Base-by-base conservation (phyloP, 805 yeast species). In the Candida ponderosae region DNA sequence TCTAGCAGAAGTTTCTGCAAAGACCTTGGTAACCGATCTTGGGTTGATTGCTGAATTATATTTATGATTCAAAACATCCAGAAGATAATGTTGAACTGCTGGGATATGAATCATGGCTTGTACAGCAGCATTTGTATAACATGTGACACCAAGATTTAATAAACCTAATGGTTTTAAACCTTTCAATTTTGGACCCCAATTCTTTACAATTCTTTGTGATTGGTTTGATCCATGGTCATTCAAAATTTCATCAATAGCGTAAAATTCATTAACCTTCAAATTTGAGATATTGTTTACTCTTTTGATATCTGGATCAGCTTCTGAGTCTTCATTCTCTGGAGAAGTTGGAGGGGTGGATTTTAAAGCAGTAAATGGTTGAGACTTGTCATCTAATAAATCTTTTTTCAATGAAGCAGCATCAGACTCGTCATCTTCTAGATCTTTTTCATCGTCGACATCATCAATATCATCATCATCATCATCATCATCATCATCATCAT, bases 101-200 rank as follows among this genome's bases (percentile, higher is more conserved):
- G 98, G 97, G 16, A 88, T 77, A 53, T 90, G 98, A 27, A 89
- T 62, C 68, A 93, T 63, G 1, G 94, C 79, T 63, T 90, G 97
- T 19, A 93, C 79, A 2, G 97, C 97, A 6, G 96, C 81, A 59
- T 93, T 90, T 74, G 90, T 89, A 62, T 90, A 90, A 58, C 98
- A 90, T 4, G 97, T 90, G 33, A 93, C 97, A 30, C 97, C 97
- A 47, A 82, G 89, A 59, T 90, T 90, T 35, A 83, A 60, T 35
- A 90, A 65, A 0, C 98, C 98, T 20, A 61, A 47, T n/a, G 81
- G 81, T 27, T 70, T 69, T 29, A 61, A 52, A 4, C 59, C 57
- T 13, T 63, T 56, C 37, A 72, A 61, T 36, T 68, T 72, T n/a
- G 73, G 57, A 0, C 61, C 64, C 89, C 96, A 88, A 40, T 77